Conservation (phyloP, 208 protist genomes). For the Trypanosoma rangeli region DNA sequence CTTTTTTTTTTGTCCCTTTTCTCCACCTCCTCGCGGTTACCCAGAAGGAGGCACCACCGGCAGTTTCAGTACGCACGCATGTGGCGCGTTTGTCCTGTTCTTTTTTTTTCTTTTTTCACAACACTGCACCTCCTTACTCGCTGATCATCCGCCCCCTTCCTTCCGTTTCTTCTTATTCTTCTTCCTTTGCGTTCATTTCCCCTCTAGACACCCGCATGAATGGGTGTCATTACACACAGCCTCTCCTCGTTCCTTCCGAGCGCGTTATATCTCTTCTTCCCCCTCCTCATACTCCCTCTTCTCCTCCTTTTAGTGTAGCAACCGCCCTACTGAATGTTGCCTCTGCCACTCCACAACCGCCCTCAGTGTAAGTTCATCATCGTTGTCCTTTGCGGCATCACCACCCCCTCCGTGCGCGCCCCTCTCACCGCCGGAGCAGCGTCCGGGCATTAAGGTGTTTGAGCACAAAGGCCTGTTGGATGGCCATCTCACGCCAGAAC, state of each 20-base stretch:
- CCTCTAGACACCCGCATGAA: not conserved
- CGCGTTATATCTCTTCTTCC: not conserved
- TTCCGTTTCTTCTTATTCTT: not conserved
- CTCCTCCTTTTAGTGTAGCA: slow-evolving; percentile 5
- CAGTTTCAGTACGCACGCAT: too few relatives aligned
- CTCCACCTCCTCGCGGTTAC: too few relatives aligned
- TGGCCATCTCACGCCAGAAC: slow-evolving; percentile 83
- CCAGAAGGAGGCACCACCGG: too few relatives aligned
- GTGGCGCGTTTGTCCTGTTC: too few relatives aligned
- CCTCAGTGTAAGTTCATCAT: not conserved
- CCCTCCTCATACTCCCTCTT: not conserved
- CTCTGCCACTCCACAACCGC: not conserved
- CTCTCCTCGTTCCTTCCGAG: too few relatives aligned
- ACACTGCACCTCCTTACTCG: too few relatives aligned
- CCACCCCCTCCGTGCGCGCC: not conserved
- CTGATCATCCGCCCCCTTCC: not conserved
- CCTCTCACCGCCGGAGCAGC: slow-evolving; percentile 41
- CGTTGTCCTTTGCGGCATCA: not conserved
- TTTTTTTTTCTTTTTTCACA: too few relatives aligned
- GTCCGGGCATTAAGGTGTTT: slow-evolving; percentile 76
- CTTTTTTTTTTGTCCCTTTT: too few relatives aligned
- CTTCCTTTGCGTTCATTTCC: not conserved
- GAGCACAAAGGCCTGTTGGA: slow-evolving; percentile 90
- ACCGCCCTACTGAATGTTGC: too few relatives aligned
- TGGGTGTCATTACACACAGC: too few relatives aligned